These are phyloP conservation scores for Trichoderma asperelloides DNA, from an alignment of 495 filamentous ascomycete species.

Conservation along the genomic window DNA sequence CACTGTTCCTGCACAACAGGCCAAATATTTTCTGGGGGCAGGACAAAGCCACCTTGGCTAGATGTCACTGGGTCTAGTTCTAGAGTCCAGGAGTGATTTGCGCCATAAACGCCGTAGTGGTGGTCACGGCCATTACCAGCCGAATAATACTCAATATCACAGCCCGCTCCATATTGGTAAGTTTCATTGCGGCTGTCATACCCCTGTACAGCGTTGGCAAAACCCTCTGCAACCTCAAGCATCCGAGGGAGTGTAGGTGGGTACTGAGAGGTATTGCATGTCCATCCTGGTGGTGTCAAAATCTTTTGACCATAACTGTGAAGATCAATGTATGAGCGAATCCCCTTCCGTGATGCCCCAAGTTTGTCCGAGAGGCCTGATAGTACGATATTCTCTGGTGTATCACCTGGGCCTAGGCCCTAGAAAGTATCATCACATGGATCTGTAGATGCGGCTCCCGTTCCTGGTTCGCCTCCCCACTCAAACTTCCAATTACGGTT, in stretches of 20 bases:
- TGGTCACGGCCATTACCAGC: slow-evolving; percentile 50
- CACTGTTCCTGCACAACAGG: not conserved
- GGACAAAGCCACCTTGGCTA: slow-evolving; percentile 43
- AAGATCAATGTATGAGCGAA: slow-evolving; percentile 53
- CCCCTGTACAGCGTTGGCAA: not conserved
- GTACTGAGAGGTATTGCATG: slow-evolving; percentile 35
- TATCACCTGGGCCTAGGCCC: slow-evolving; percentile 30
- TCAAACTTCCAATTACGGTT: slow-evolving; percentile 56
- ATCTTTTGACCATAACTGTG: slow-evolving; percentile 50
- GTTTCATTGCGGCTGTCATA: not conserved
- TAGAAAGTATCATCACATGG: slow-evolving; percentile 47
- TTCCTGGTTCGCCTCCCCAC: slow-evolving; percentile 29
- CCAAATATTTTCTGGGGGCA: slow-evolving; percentile 31
- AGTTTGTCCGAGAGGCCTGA: slow-evolving; percentile 29
- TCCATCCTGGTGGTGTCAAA: slow-evolving; percentile 27
- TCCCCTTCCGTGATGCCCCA: slow-evolving; percentile 27
- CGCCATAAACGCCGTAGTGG: slow-evolving; percentile 37
- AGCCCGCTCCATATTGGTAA: slow-evolving; percentile 41
- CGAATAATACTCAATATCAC: slow-evolving; percentile 48
- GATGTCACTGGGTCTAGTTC: slow-evolving; percentile 36
- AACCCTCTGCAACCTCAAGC: not conserved
- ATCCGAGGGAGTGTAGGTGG: slow-evolving; percentile 30
- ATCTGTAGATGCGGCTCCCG: slow-evolving; percentile 41
- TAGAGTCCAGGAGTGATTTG: slow-evolving; percentile 46
- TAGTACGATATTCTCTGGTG: slow-evolving; percentile 23